Conservation (phyloP, 371 early-diverging fungal genomes). For the Neoconidiobolus thromboides region DNA sequence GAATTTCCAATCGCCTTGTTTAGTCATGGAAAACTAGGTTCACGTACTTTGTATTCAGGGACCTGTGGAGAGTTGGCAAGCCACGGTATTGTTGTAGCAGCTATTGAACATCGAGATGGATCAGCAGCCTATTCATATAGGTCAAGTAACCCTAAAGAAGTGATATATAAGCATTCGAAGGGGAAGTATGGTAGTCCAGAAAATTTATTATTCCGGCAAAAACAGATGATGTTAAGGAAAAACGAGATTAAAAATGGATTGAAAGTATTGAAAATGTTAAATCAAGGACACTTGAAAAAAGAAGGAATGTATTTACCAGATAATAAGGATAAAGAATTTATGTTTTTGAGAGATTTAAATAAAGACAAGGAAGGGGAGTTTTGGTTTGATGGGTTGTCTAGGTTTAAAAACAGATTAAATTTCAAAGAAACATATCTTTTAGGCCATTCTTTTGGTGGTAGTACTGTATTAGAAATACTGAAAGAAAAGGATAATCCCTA, state of each 20-base stretch:
- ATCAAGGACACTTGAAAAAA: not conserved
- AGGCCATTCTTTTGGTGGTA: slow-evolving; percentile 40
- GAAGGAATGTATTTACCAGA: not conserved
- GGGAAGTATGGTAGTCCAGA: slow-evolving; percentile 10
- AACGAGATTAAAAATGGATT: slow-evolving; percentile 14
- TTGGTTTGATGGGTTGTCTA: not conserved
- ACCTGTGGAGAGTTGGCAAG: slow-evolving; percentile 26
- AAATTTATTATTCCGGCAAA: slow-evolving; percentile 10
- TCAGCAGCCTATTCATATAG: slow-evolving; percentile 15
- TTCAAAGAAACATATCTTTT: slow-evolving; percentile 19
- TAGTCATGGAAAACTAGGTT: slow-evolving; percentile 24
- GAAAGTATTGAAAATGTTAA: slow-evolving; percentile 2
- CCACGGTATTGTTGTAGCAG: slow-evolving; percentile 25
- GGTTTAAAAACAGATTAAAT: slow-evolving; percentile 20
- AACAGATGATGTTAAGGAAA: slow-evolving; percentile 18
- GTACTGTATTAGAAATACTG: slow-evolving; percentile 17
- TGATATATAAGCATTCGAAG: slow-evolving; percentile 9
- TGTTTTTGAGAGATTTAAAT: not conserved
- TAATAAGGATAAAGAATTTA: not conserved
- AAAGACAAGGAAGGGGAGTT: not conserved
- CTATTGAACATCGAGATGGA: slow-evolving; percentile 32
- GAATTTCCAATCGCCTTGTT: slow-evolving; percentile 17
- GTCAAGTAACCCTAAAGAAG: slow-evolving; percentile 8
- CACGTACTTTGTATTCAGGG: slow-evolving; percentile 19
- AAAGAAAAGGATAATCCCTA: slow-evolving; percentile 11